Percentiles rank a stretch among this genome's conserved stretches.
These are phyloP conservation scores for Picea mariana DNA, from an alignment of 83 land plant genomes.

Conservation along the genomic window DNA sequence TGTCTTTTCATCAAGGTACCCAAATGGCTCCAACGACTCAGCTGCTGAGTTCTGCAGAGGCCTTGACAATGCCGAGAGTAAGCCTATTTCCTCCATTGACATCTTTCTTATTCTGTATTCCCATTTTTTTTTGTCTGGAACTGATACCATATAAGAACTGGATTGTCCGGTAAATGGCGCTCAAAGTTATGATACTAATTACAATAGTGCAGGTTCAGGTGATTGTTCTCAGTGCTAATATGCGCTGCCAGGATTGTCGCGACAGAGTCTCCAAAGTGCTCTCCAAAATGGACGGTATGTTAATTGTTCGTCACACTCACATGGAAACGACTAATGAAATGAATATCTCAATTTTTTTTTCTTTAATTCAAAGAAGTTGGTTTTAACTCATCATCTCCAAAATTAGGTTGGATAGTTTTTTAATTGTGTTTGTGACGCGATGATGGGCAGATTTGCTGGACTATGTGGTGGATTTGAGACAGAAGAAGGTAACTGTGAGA, in stretches of 20 bases:
- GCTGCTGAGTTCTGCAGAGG: not conserved
- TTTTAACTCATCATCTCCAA: no score
- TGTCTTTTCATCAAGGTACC: no score
- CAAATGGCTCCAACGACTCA: not conserved
- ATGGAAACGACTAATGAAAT: no score
- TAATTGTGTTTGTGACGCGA: not conserved
- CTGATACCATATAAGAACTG: no score
- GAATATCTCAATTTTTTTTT: no score
- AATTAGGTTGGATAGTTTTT: no score
- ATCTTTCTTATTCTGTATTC: no score
- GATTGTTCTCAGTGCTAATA: slow-evolving; percentile 1
- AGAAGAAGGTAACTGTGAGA: slow-evolving; percentile 4
- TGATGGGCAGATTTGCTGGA: not conserved
- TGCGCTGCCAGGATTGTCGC: not conserved
- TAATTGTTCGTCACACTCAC: not conserved
- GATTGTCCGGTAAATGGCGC: no score
- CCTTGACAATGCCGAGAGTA: slow-evolving; percentile 5
- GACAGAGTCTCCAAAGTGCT: slow-evolving; percentile 5
- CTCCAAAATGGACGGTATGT: slow-evolving; percentile 4
- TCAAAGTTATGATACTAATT: no score
- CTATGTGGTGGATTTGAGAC: not conserved
- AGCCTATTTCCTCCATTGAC: not conserved
- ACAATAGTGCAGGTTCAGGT: not conserved
- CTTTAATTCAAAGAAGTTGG: no score
- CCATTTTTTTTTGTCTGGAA: no score